Percentiles rank a stretch among this genome's conserved stretches.
Conservation (phyloP, 345 rosid species). For the Citrus inodora region DNA sequence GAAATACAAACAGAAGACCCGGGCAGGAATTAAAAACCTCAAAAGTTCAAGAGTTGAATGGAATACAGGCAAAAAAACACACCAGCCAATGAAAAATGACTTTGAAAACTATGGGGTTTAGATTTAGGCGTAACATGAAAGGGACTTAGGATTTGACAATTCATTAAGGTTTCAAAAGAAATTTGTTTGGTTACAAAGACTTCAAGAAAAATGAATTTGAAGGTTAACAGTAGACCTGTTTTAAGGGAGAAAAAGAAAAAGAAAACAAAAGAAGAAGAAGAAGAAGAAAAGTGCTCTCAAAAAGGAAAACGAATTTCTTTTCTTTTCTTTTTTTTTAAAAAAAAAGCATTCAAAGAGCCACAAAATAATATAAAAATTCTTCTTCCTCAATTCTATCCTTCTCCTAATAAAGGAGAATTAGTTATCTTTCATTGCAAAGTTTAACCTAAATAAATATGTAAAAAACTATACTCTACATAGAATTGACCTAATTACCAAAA, state of each 20-base stretch:
- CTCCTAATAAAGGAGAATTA: neutral
- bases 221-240: neutral
- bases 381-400: neutral
- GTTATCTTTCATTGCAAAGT: neutral
- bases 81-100: neutral
- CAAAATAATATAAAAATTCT: neutral
- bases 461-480: neutral
- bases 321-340: no score
- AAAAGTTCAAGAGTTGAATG: neutral
- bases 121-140: neutral
- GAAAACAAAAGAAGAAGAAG: no score
- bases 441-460: neutral
- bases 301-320: no score
- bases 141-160: no score
- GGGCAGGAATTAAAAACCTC: conserved; percentile 17
- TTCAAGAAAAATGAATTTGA: neutral
- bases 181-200: neutral
- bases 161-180: neutral
- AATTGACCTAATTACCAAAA: neutral
- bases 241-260: no score
- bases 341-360: neutral
- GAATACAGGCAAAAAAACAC: neutral
- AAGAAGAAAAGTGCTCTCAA: no score
- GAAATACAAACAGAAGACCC: conserved; percentile 26
- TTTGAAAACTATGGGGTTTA: neutral